Evolutionary conservation across 805 yeast genomes (phyloP).

Genomic region (Ogataea zsoltii): DNA sequence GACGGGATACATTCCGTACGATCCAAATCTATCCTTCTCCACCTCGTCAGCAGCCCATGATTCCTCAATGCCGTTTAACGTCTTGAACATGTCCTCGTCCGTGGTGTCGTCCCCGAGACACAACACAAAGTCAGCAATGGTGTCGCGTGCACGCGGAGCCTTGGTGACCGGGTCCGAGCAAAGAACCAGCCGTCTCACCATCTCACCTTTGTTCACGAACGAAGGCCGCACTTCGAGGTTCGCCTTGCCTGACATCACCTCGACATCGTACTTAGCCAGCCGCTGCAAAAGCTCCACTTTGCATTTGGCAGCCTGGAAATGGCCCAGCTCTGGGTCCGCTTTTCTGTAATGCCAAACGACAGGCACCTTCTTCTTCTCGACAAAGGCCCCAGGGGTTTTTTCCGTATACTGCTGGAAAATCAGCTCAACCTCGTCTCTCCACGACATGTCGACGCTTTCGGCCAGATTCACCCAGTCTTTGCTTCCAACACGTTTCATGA

Average conservation of each 20-base stretch:
- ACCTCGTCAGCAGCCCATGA: conserved; percentile 47
- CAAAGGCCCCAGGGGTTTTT: conserved; percentile 85
- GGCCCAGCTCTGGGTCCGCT: conserved; percentile 91
- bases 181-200: conserved; percentile 75
- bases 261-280: conserved; percentile 73
- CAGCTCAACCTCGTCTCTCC: conserved; percentile 84
- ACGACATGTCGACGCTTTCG: conserved; percentile 82
- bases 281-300: conserved; percentile 60
- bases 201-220: conserved; percentile 95
- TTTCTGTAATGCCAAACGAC: conserved; percentile 97
- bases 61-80: conserved; percentile 63
- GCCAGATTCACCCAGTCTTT: conserved; percentile 82
- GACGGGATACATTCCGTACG: conserved; percentile 75
- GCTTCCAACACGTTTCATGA: conserved; percentile 71
- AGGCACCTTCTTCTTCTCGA: conserved; percentile 90
- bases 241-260: conserved; percentile 96
- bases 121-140: conserved; percentile 77
- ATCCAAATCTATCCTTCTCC: conserved; percentile 46
- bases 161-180: conserved; percentile 54
- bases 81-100: conserved; percentile 95
- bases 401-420: conserved; percentile 76
- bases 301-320: conserved; percentile 77
- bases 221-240: conserved; percentile 96
- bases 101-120: conserved; percentile 96
- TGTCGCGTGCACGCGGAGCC: conserved; percentile 30